A percentile compares a stretch with the other conserved stretches of the same genome.
Conservation (phyloP, 2,329 filamentous ascomycete species). For the Claviceps pusilla region DNA sequence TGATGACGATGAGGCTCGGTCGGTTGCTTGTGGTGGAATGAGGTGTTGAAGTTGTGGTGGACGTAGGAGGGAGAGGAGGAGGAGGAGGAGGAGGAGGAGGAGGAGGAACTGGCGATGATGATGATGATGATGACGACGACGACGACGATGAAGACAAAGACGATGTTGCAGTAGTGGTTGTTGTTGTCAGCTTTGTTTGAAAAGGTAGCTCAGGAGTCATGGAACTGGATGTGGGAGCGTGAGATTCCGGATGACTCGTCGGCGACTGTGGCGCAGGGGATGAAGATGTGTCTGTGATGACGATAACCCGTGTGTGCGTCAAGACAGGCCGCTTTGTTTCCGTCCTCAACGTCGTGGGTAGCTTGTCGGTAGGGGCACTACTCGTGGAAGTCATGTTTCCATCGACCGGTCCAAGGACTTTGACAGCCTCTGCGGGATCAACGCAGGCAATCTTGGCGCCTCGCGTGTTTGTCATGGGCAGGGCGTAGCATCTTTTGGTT, state of each 20-base stretch:
- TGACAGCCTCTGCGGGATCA: constrained; percentile 23
- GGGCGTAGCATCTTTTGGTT: constrained; percentile 32
- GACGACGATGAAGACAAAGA: background rate
- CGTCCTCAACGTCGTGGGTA: constrained; percentile 2
- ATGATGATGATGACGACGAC: background rate
- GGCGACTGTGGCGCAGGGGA: background rate
- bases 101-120: background rate
- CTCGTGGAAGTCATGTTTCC: constrained; percentile 4
- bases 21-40: background rate
- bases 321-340: background rate
- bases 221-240: background rate
- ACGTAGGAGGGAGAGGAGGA: background rate
- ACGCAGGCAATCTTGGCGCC: constrained; percentile 37
- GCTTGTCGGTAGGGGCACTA: background rate
- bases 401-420: constrained; percentile 24
- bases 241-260: background rate
- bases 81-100: background rate
- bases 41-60: background rate
- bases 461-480: constrained; percentile 34
- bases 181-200: background rate
- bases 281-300: constrained; percentile 1
- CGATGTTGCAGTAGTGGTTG: background rate
- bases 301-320: constrained; percentile 1
- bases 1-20: constrained; percentile 11
- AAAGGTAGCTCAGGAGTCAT: background rate